Evolutionary conservation across 306 rosid species (phyloP).

Genomic region (Delonix regia): DNA sequence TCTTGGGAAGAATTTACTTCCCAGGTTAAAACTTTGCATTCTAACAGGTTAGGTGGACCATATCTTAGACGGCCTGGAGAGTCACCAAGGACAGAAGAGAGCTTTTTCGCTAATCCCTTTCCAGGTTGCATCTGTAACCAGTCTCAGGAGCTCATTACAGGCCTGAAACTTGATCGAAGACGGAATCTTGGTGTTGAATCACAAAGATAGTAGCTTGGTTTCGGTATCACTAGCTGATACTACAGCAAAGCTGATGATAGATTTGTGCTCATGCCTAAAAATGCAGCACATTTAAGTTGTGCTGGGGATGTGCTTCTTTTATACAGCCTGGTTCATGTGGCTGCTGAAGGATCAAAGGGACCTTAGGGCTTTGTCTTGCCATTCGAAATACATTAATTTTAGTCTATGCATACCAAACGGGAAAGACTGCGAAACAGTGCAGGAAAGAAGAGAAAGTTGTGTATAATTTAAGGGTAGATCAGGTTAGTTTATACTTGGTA

Average conservation of each 20-base stretch:
- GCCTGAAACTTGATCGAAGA: constrained; percentile 43
- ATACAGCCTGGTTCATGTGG: constrained; percentile 35
- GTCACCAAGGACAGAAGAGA: constrained; percentile 86
- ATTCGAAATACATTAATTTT: constrained; percentile 30
- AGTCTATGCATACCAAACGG: constrained; percentile 42
- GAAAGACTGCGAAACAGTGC: neutral
- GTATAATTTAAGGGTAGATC: constrained; percentile 46
- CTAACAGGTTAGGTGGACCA: constrained; percentile 74
- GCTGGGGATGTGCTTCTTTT: constrained; percentile 45
- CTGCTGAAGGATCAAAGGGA: constrained; percentile 44
- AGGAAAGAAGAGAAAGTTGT: constrained; percentile 40
- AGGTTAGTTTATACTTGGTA: constrained; percentile 45
- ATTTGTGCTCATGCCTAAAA: constrained; percentile 34
- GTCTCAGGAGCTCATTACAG: constrained; percentile 46
- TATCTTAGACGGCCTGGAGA: constrained; percentile 77
- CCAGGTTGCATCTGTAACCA: constrained; percentile 90
- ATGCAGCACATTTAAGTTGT: constrained; percentile 42
- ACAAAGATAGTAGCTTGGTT: constrained; percentile 48
- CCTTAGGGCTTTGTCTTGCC: constrained; percentile 31
- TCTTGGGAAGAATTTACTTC: constrained; percentile 72
- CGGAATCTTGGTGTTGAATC: neutral
- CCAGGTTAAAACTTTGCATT: constrained; percentile 63
- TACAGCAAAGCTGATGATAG: constrained; percentile 10
- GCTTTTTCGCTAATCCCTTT: constrained; percentile 86
- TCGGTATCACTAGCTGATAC: constrained; percentile 23